These are phyloP conservation scores for Trichoderma orchidacearum DNA, from an alignment of 495 filamentous ascomycete genomes.

Conservation along the genomic window DNA sequence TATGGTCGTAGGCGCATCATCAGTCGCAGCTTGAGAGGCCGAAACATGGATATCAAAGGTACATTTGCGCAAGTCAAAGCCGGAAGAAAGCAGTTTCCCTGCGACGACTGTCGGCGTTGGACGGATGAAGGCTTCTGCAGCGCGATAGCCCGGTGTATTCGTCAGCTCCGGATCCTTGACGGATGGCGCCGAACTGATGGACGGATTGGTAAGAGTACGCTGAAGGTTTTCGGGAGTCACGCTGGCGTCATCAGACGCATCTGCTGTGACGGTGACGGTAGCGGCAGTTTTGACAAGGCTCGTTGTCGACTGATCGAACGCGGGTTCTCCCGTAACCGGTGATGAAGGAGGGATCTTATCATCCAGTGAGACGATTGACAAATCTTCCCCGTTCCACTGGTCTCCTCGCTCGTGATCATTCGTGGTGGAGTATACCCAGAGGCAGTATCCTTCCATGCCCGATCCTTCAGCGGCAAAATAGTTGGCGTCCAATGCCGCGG, in stretches of 20 bases:
- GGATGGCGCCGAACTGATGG: slow-evolving; percentile 47
- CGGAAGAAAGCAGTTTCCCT: slow-evolving; percentile 51
- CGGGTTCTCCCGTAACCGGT: slow-evolving; percentile 22
- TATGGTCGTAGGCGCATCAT: slow-evolving; percentile 63
- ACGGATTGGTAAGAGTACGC: slow-evolving; percentile 53
- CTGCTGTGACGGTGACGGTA: slow-evolving; percentile 6
- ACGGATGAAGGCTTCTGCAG: slow-evolving; percentile 82
- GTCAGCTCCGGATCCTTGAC: slow-evolving; percentile 37
- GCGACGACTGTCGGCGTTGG: slow-evolving; percentile 67
- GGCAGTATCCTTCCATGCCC: slow-evolving; percentile 63
- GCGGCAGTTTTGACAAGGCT: slow-evolving; percentile 15
- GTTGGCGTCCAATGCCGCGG: slow-evolving; percentile 91
- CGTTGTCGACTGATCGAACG: slow-evolving; percentile 17
- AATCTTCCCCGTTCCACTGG: slow-evolving; percentile 94
- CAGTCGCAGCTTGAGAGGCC: slow-evolving; percentile 32
- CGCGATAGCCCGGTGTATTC: slow-evolving; percentile 59
- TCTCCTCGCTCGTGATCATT: slow-evolving; percentile 89
- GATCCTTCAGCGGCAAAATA: slow-evolving; percentile 84
- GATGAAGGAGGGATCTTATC: slow-evolving; percentile 55
- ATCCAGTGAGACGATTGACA: slow-evolving; percentile 77
- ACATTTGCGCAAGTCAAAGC: slow-evolving; percentile 66
- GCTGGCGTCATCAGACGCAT: slow-evolving; percentile 37
- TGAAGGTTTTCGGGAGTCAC: slow-evolving; percentile 62
- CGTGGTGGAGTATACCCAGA: slow-evolving; percentile 78
- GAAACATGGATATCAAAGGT: slow-evolving; percentile 56